Conservation (phyloP, 805 yeast genomes). For the Wickerhamomyces bovis region DNA sequence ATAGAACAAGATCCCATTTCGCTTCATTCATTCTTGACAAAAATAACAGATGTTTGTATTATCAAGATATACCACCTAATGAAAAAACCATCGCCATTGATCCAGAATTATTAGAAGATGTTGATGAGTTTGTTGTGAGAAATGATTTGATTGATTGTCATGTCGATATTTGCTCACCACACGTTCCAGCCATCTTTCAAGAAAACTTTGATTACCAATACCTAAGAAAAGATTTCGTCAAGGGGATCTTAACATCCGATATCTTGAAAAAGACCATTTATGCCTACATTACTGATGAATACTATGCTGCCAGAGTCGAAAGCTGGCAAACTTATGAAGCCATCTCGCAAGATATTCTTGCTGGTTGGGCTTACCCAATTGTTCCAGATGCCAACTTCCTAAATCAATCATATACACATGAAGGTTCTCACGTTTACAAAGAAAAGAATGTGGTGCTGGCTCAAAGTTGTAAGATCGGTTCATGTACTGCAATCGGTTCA, state of each 20-base stretch:
- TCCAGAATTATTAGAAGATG: constrained; percentile 71
- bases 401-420: constrained; percentile 72
- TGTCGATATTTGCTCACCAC: constrained; percentile 91
- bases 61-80: constrained; percentile 65
- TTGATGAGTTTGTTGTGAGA: constrained; percentile 72
- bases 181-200: constrained; percentile 91
- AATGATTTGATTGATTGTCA: constrained; percentile 95
- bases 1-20: constrained; percentile 73
- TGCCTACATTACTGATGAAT: constrained; percentile 72
- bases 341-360: constrained; percentile 80
- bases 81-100: constrained; percentile 57
- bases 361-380: constrained; percentile 90
- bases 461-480: constrained; percentile 82
- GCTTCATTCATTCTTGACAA: constrained; percentile 81
- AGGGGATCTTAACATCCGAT: constrained; percentile 87
- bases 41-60: constrained; percentile 70
- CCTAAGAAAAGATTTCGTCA: constrained; percentile 80
- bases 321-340: constrained; percentile 92
- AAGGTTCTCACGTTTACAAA: constrained; percentile 81
- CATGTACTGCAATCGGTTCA: constrained; percentile 77
- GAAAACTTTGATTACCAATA: constrained; percentile 94
- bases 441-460: constrained; percentile 86
- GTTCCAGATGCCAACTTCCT: constrained; percentile 80
- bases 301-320: constrained; percentile 91
- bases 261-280: constrained; percentile 85